A percentile compares a stretch with the other conserved stretches of the same genome.
These are phyloP conservation scores for Krasilnikovozyma curviuscula DNA, from an alignment of 768 basidiomycete species.

Conservation along the genomic window DNA sequence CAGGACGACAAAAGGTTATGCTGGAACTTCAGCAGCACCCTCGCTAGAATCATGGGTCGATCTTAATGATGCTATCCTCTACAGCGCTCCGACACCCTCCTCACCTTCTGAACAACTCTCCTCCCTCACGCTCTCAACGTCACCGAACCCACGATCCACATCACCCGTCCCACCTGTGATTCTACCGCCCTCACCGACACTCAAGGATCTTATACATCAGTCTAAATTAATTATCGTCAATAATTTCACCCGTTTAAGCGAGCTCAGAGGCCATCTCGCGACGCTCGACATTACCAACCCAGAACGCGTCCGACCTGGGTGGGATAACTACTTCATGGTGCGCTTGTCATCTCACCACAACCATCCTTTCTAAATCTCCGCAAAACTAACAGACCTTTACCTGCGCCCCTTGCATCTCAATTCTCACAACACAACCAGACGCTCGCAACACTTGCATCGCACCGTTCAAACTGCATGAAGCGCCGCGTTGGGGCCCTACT, in stretches of 20 bases:
- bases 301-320: constrained; percentile 62
- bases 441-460: constrained; percentile 71
- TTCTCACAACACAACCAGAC: constrained; percentile 35
- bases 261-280: constrained; percentile 46
- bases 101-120: neutral
- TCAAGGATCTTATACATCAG: constrained; percentile 16
- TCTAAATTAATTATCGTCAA: constrained; percentile 25
- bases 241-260: constrained; percentile 16
- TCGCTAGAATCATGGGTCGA: too few species aligned
- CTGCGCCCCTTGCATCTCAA: neutral
- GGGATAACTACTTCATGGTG: constrained; percentile 98
- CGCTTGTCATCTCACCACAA: neutral
- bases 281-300: constrained; percentile 46
- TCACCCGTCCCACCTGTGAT: neutral
- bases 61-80: neutral
- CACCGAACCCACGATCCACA: neutral
- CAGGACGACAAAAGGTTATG: too few species aligned
- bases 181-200: constrained; percentile 14
- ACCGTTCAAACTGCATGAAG: constrained; percentile 82
- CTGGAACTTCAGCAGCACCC: too few species aligned
- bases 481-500: constrained; percentile 84
- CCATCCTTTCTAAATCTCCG: neutral
- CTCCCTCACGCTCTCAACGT: too few species aligned
- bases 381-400: neutral
- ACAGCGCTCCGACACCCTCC: neutral